Evolutionary conservation across 164 flowering plant genomes (phyloP), one percentile per base, ranked within the genome.

Genomic region (Annona cherimola): DNA sequence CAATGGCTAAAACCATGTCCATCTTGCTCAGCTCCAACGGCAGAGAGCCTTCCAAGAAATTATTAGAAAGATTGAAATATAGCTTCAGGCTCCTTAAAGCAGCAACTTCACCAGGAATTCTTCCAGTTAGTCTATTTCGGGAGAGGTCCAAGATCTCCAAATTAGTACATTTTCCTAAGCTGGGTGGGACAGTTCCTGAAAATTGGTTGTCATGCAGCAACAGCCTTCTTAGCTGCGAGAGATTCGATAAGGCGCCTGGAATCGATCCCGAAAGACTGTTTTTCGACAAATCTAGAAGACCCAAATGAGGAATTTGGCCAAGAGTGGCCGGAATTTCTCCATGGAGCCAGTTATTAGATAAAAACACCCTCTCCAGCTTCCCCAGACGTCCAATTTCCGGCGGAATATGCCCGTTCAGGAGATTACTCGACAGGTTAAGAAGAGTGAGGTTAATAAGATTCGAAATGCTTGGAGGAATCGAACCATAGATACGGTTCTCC

Each of bases 11-110:
- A 14, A 94, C 88, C 97, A 92, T 92, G 66, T 89, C 94, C 97
- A 94, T 90, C 77, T 92, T 90, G 65, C 95, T 89, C 26, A 94
- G 81, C 88, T 92, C 92, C 20, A 90, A 59, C 0, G 98, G 98
- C 43, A 92, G 68, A 19, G 87, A 77, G 2, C 97, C 97, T 61
- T 77, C 66, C 16, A 94, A 76, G 63, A 77, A 72, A 75, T 94
- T 94, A 68, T 80, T 80, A 9, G 97, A 92, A 75, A 92, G 67
- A 72, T 94, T 94, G 81, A 94, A 79, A 80, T 89, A 90, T 74
- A 94, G 44, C 70, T 87, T 92, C 86, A 92, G 76, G 83, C 90
- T 92, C 26, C 84, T 80, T 78, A 94, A 69, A 16, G 85, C 89
- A 40, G 94, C 96, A 79, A 94, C 88, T 77, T 89, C 88, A 63